Base-by-base conservation (phyloP, 1,284 basidiomycete species). In the Fomitopsis palustris region DNA sequence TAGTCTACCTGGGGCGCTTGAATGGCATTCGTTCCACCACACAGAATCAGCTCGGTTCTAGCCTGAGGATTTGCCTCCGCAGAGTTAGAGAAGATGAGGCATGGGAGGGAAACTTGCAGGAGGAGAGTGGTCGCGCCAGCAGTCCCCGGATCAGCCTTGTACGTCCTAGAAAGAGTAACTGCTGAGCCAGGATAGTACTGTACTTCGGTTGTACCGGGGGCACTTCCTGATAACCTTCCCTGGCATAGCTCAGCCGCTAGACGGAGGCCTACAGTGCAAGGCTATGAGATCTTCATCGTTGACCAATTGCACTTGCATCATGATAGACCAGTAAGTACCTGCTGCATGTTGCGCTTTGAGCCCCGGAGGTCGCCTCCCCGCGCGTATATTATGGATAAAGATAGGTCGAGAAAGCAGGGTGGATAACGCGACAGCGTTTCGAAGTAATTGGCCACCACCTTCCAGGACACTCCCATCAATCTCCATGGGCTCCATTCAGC, bases 1-100 rank as follows among this genome's bases (percentile, higher is more conserved):
- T 89, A 90, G 72, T 91, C 89, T 29, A 88, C 80, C 62, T 88
- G 89, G 0, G 89, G 89, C 2, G 88, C 87, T 43, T 79, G 69
- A 1, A 74, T 70, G 17, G 86, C 87, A 62, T 91, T 90, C 2
- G 88, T 91, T 3, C 89, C 88, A 16, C 89, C 89, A 1, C 76
- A 74, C 2, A 91, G 78, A 14, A 73, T 75, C 27, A 91, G 75
- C 4, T 73, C 75, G 9, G 83, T 81, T n/a, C n/a, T n/a, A n/a
- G n/a, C n/a, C 3, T 70, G 57, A 6, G 63, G 49, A 4, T 37
- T 9, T 6, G 35, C 35, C 35, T 19, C 49, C 12, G 16, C 60
- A 16, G 53, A 25, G 10, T 45, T 12, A 14, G 80, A 73, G 67
- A 88, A 90, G 19, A 90, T 59, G 21, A 91, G 77, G 57, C 87